Base-by-base conservation (phyloP, 306 rosid species). In the Rosa lucieae region DNA sequence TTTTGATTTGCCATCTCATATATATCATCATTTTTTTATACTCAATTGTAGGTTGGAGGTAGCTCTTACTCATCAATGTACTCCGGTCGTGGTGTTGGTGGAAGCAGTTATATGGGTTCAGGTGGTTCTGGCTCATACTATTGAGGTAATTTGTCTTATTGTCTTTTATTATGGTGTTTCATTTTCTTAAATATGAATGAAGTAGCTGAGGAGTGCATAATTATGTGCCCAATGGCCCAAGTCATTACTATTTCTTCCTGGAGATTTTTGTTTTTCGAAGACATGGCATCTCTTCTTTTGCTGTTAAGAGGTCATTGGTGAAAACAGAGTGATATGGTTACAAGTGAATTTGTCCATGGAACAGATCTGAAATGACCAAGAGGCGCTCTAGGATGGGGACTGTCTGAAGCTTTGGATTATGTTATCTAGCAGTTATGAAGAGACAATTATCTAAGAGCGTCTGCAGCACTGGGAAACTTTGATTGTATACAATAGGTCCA, bases 111-210 rank as follows among this genome's bases (percentile, higher is more conserved):
- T 75, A 90, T 93, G 92, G 88, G 97, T 43, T 71, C 92, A 20
- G 84, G 98, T 56, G 90, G 96, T 76, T 91, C 98, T 78, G 85
- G 97, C 59, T 91, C 98, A 49, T 93, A 95, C 84, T 95, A 95
- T 72, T 95, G 87, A 95, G 93, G 98, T 90, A 85, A 83, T 82
- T 86, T 18, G 8, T 35, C 70, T 21, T 1, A 47, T 52, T 77
- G 43, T 47, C 63, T 62, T 26, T 42, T 48, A 13, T 62, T 43
- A n/a, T 48, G 70, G 47, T 15, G 18, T 42, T 13, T 15, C 5
- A 5, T 18, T 58, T 47, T 10, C 10, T 55, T 43, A 20, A 52
- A 2, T 56, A 35, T 37, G 49, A 62, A 42, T 59, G 14, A 63
- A 32, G 35, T 63, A 44, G 43, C 21, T 47, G 49, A 47, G 51